phyloP scores from a whole-genome alignment of 345 rosid species.

The Bruguiera gymnorhiza region DNA sequence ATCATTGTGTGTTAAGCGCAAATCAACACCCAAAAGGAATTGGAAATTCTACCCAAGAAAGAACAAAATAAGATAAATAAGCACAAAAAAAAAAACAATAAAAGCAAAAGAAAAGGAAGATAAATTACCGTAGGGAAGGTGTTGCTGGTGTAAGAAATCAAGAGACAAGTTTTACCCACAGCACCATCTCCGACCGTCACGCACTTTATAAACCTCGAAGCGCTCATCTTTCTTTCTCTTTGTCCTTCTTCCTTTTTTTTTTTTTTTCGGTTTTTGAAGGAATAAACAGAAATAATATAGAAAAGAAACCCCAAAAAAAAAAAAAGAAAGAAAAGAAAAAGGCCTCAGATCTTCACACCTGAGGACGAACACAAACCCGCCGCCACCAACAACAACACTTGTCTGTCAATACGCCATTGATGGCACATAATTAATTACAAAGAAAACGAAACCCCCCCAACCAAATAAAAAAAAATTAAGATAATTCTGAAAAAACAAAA shows the following conservation, averaged over 20 bases:
- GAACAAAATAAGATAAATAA: neutral
- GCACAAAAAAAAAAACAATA: neutral
- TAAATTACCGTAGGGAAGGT: slow-evolving; percentile 29
- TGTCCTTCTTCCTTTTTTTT: neutral
- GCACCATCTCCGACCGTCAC: slow-evolving; percentile 34
- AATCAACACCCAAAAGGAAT: neutral
- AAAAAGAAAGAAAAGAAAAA: neutral
- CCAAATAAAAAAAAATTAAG: neutral
- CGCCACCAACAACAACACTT: neutral
- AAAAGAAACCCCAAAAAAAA: neutral
- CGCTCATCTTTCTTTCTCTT: slow-evolving; percentile 23
- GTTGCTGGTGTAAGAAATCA: slow-evolving; percentile 34
- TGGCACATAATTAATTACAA: neutral
- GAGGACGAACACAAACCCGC: slow-evolving; percentile 20
- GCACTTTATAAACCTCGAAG: slow-evolving; percentile 34
- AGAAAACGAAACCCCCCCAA: neutral
- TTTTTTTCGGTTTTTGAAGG: neutral
- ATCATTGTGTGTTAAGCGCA: neutral
- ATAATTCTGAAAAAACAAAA: neutral
- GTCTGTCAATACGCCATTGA: slow-evolving; percentile 31
- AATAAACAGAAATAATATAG: neutral
- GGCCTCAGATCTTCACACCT: slow-evolving; percentile 34
- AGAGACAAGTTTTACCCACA: slow-evolving; percentile 33
- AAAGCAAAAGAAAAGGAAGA: neutral
- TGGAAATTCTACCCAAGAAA: neutral